Evolutionary conservation across 148 eudicot species (phyloP), one percentile per base, ranked within the genome.

Genomic region (Agrostemma githago): DNA sequence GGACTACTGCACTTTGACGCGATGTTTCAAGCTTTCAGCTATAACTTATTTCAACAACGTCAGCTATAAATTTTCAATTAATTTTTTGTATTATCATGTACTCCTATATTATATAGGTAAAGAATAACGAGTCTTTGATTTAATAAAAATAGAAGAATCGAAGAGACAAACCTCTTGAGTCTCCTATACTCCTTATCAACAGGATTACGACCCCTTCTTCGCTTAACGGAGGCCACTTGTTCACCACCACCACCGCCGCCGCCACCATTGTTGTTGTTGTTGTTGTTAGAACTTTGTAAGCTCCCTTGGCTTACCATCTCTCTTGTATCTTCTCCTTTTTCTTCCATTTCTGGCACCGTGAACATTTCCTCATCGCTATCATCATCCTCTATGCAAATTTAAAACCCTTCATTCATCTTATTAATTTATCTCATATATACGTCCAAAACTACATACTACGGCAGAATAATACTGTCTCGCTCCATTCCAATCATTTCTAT

Each of bases 161-260:
- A 12, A 44, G 15, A 19, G 6, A 11, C 20, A 69, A 67, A 72
- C 86, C 86, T 83, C 68, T 80, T 80, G 67, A 83, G 83, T 16
- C 83, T 80, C 76, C 86, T 71, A 61, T 83, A 75, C 64, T 83
- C 86, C 62, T 79, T 75, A 62, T 83, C 86, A 42, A 68, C 79
- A 54, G 83, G 86, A 79, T 83, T 83, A 61, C 86, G 86, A 12
- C 86, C 83, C 42, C 81, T 53, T 70, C 76, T 62, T 34, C 86
- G 83, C 63, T 78, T 83, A 71, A 77, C 19, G 48, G 79, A 46
- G 61, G 53, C 63, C 1, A 3, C 59, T 40, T 51, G 71, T 38
- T 54, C 81, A 41, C 77, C 77, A 42, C 57, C 26, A 40, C 4
- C 20, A 66, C 40, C 53, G 14, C 34, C 34, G 34, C 34, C 34